Base-by-base conservation (phyloP, 345 rosid species). In the Pugionium dolabratum region DNA sequence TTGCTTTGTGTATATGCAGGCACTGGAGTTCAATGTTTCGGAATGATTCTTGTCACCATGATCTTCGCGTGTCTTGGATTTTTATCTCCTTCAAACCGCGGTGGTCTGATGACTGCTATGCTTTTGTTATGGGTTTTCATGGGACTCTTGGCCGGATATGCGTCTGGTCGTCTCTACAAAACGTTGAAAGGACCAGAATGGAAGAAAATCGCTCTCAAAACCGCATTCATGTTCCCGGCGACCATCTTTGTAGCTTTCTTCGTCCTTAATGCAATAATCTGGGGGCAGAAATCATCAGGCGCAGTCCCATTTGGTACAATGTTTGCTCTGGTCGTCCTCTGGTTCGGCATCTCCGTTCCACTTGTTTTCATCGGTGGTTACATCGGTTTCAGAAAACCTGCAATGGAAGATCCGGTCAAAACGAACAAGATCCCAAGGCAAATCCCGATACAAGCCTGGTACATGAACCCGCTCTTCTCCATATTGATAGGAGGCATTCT, bases 301-400 rank as follows among this genome's bases (percentile, higher is more conserved):
- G 96, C 98, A 0, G 89, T 92, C 54, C 98, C 98, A 31, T 92
- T 89, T 7, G 96, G 98, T 66, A 92, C 96, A 10, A 92, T 92
- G 96, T 84, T 89, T 68, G 92, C 89, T 18, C 81, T 92, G 4
- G 92, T 92, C 5, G 54, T 82, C 41, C 64, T 92, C 59, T 92
- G 98, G 98, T 92, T 92, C 18, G 18, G 18, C 18, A 18, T 18
- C 18, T 18, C 18, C 18, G 18, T 18, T 18, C 18, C 18, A 18
- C 6, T 89, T 0, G 92, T 84, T 45, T 91, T 85, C 61, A 81
- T 87, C 18, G 95, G 96, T 64, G 72, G 84, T 61, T 91, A 89
- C 50, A 31, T 84, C 3, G 98, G 96, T 45, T 87, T 85, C 66
- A 84, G 61, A 78, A 89, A 84, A 75, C 89, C 95, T 4, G 79